Percentiles rank a stretch among this genome's conserved stretches.
These are phyloP conservation scores for Termitomyces sp. DNA, from an alignment of 768 basidiomycete species.

Conservation along the genomic window DNA sequence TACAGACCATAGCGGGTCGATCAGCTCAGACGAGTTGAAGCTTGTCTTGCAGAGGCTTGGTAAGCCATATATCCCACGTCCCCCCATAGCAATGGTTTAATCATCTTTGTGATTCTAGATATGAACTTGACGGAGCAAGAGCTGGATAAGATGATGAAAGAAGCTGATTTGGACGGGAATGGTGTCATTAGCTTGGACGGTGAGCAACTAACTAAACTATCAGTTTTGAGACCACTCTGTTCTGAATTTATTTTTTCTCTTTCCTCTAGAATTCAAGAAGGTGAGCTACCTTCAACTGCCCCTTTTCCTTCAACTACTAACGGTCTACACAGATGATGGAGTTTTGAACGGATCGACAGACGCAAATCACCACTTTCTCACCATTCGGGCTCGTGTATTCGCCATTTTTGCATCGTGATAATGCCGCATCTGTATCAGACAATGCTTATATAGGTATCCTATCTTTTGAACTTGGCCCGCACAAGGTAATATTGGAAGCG, in stretches of 20 bases:
- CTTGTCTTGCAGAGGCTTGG: conserved; percentile 95
- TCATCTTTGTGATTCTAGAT: conserved; percentile 6
- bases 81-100: background rate
- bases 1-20: conserved; percentile 92
- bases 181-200: conserved; percentile 81
- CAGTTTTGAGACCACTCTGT: background rate
- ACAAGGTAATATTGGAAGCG: background rate
- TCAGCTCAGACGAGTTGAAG: conserved; percentile 84
- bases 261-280: conserved; percentile 12
- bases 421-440: background rate
- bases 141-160: conserved; percentile 88
- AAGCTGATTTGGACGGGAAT: conserved; percentile 83
- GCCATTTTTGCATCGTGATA: background rate
- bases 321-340: conserved; percentile 8
- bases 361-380: too few relatives aligned
- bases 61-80: conserved; percentile 20
- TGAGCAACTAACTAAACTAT: conserved; percentile 22
- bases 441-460: background rate
- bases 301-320: background rate
- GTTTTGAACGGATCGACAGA: background rate
- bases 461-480: background rate
- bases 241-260: background rate
- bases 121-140: conserved; percentile 76
- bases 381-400: background rate
- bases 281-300: background rate